Conservation (phyloP, 768 basidiomycete species). For the Exidia glandulosa region DNA sequence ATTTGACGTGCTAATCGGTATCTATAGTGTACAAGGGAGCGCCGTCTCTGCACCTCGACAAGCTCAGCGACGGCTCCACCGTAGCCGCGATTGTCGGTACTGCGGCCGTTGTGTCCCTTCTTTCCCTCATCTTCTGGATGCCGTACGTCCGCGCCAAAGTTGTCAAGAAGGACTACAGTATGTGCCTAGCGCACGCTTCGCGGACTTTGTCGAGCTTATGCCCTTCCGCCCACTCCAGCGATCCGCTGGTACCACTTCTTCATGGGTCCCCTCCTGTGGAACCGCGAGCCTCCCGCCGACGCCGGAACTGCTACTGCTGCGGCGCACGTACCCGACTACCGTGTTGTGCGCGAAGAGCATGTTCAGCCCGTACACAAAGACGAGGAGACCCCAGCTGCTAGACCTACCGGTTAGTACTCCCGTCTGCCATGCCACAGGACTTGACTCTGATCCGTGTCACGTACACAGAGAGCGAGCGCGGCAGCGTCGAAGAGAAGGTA, state of each 20-base stretch:
- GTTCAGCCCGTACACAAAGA: not conserved
- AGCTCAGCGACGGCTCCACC: conserved; percentile 16
- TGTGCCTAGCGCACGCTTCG: not conserved
- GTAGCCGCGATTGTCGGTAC: conserved; percentile 26
- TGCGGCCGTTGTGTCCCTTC: conserved; percentile 18
- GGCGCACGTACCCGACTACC: conserved; percentile 22
- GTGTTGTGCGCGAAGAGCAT: not conserved
- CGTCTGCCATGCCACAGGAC: too few relatives aligned
- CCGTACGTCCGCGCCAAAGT: conserved; percentile 29
- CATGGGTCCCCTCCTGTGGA: conserved; percentile 28
- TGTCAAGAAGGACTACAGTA: conserved; percentile 28
- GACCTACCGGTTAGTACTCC: not conserved
- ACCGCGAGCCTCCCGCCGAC: conserved; percentile 21
- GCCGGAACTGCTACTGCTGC: conserved; percentile 10
- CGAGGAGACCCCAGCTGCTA: not conserved
- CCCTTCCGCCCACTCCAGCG: conserved; percentile 6
- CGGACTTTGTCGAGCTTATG: too few relatives aligned
- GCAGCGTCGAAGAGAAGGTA: not conserved
- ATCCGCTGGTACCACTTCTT: conserved; percentile 29
- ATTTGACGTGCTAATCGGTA: not conserved
- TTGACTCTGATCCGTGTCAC: too few relatives aligned
- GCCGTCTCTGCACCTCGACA: conserved; percentile 23
- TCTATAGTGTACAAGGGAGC: conserved; percentile 26
- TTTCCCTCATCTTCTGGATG: conserved; percentile 28
- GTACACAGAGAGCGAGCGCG: not conserved